phyloP scores from a whole-genome alignment of 805 yeast species.

The Pichia deserticola region DNA sequence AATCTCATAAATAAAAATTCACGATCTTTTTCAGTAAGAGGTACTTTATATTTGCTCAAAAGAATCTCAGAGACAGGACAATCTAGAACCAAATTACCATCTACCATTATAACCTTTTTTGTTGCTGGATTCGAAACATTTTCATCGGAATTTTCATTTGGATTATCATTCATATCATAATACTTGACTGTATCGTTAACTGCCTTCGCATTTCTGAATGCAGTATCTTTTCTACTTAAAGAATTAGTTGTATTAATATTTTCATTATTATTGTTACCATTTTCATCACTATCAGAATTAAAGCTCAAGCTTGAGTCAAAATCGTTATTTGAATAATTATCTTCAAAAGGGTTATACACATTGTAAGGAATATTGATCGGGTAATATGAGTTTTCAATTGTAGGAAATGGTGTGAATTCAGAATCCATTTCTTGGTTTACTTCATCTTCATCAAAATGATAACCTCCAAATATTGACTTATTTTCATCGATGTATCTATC shows the following conservation, averaged over 20 bases:
- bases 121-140: conserved; percentile 18
- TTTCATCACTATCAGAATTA: not conserved
- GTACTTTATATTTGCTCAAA: conserved; percentile 42
- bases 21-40: conserved; percentile 35
- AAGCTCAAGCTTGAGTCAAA: conserved; percentile 3
- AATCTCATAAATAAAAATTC: conserved; percentile 86
- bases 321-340: conserved; percentile 19
- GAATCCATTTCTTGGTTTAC: conserved; percentile 15
- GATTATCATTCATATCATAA: conserved; percentile 3
- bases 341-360: conserved; percentile 26
- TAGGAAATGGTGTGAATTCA: conserved; percentile 31
- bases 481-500: not conserved
- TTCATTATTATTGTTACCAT: conserved; percentile 5
- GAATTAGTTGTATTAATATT: not conserved
- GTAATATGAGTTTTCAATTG: conserved; percentile 26
- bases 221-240: conserved; percentile 7
- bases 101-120: conserved; percentile 44
- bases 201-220: conserved; percentile 11
- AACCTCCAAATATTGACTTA: conserved; percentile 17
- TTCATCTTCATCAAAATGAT: conserved; percentile 21
- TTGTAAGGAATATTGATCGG: conserved; percentile 26
- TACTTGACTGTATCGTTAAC: conserved; percentile 11
- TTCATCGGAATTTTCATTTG: not conserved
- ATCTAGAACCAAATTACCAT: conserved; percentile 79
- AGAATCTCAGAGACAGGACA: conserved; percentile 79